Percentiles rank a stretch among this genome's conserved stretches.
Conservation (phyloP, 2,329 filamentous ascomycete genomes). For the Ilyonectria destructans region DNA sequence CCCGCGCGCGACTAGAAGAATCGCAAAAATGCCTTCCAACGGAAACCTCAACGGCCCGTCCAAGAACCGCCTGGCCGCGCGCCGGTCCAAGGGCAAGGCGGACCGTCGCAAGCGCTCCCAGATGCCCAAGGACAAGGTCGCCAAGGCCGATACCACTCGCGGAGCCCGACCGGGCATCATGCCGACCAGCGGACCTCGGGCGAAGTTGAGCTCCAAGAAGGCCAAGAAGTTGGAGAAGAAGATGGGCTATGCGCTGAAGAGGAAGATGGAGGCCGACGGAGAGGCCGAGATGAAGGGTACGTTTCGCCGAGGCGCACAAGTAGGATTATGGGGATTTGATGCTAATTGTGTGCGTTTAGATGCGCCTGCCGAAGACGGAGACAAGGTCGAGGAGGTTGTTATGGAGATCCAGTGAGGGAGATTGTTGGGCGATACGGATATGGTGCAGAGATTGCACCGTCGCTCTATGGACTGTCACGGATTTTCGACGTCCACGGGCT, state of each 20-base stretch:
- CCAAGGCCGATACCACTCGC: slow-evolving; percentile 61
- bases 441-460: slow-evolving; percentile 1
- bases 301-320: slow-evolving; percentile 26
- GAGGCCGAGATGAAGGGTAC: slow-evolving; percentile 67
- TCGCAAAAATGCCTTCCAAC: slow-evolving; percentile 66
- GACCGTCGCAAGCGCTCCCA: slow-evolving; percentile 60
- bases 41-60: slow-evolving; percentile 73
- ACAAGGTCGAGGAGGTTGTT: slow-evolving; percentile 45
- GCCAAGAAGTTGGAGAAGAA: slow-evolving; percentile 70
- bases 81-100: slow-evolving; percentile 63
- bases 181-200: slow-evolving; percentile 70
- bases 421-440: background rate
- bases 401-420: slow-evolving; percentile 49
- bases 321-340: slow-evolving; percentile 25
- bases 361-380: slow-evolving; percentile 44
- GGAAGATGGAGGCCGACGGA: slow-evolving; percentile 67
- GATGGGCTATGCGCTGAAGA: slow-evolving; percentile 67
- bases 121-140: slow-evolving; percentile 57
- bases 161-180: slow-evolving; percentile 69
- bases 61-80: slow-evolving; percentile 67
- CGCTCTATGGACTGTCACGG: background rate
- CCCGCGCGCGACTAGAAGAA: background rate
- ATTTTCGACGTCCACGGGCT: background rate
- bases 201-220: slow-evolving; percentile 69
- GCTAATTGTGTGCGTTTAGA: slow-evolving; percentile 30